Percentiles rank a stretch among this genome's conserved stretches.
phyloP scores from a whole-genome alignment of 345 rosid genomes.

The Populus davidiana region DNA sequence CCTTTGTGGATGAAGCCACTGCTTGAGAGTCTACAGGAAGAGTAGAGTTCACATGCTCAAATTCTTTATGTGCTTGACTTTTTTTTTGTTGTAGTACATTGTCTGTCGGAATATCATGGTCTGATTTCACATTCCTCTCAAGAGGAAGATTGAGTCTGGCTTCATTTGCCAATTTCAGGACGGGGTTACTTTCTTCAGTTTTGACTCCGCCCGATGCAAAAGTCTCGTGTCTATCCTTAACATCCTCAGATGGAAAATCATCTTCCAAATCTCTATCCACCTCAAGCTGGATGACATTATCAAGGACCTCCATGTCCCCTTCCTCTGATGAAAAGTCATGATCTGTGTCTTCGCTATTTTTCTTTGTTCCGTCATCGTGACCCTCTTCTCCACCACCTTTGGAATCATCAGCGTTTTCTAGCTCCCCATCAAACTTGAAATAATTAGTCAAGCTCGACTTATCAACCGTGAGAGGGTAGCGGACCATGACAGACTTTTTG shows the following conservation, averaged over 20 bases:
- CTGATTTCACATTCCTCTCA: conserved; percentile 29
- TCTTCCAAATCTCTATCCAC: conserved; percentile 20
- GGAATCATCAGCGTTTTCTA: conserved; percentile 23
- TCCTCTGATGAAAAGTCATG: conserved; percentile 25
- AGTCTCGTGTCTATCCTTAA: not conserved
- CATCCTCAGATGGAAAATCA: conserved; percentile 16
- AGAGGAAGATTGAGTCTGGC: conserved; percentile 13
- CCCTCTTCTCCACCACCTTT: conserved; percentile 13
- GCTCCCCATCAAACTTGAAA: conserved; percentile 22
- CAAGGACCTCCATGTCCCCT: conserved; percentile 6
- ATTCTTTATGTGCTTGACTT: conserved; percentile 15
- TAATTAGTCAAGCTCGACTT: conserved; percentile 32
- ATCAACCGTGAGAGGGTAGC: conserved; percentile 58
- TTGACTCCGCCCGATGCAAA: conserved; percentile 3
- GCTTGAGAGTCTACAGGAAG: conserved; percentile 10
- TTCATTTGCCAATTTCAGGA: conserved; percentile 26
- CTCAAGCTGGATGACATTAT: conserved; percentile 21
- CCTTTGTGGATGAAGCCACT: conserved; percentile 10
- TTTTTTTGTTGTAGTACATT: conserved; percentile 15
- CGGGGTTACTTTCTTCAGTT: conserved; percentile 30
- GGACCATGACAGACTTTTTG: conserved; percentile 39
- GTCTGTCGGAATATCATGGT: conserved; percentile 7
- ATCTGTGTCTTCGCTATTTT: conserved; percentile 8
- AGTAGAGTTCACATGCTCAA: conserved; percentile 3
- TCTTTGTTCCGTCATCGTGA: conserved; percentile 12